These are phyloP conservation scores for Amanita jacksonii DNA, from an alignment of 768 basidiomycete genomes.

Conservation along the genomic window DNA sequence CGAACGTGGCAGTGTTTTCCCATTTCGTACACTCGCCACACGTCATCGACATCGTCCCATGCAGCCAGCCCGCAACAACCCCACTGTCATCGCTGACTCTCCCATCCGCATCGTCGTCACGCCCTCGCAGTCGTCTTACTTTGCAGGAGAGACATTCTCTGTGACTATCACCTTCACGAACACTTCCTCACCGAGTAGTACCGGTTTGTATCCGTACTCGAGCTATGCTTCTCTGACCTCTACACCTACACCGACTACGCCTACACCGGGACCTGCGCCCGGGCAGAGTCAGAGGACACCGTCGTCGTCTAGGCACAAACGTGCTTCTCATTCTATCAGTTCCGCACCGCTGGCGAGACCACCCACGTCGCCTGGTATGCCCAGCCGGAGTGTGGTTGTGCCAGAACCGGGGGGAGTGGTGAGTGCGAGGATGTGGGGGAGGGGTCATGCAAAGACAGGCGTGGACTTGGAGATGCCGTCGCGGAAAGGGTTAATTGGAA, in stretches of 20 bases:
- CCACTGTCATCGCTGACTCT: constrained; percentile 25
- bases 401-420: neutral
- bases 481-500: constrained; percentile 52
- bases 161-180: constrained; percentile 87
- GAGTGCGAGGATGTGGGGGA: neutral
- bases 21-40: too few species aligned
- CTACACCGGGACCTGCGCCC: constrained; percentile 15
- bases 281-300: constrained; percentile 15
- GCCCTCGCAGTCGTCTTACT: constrained; percentile 83
- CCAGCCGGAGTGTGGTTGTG: constrained; percentile 11
- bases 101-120: constrained; percentile 61
- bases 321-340: constrained; percentile 73
- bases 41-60: too few species aligned
- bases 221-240: neutral
- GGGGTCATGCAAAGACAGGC: constrained; percentile 10
- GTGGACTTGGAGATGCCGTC: constrained; percentile 22
- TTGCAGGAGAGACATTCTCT: constrained; percentile 83
- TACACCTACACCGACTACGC: neutral
- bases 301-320: constrained; percentile 41
- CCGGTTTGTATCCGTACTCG: constrained; percentile 13
- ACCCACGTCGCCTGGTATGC: constrained; percentile 71
- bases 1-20: too few species aligned
- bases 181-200: constrained; percentile 42
- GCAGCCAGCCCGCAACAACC: too few species aligned
- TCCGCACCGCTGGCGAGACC: constrained; percentile 75